Conservation (phyloP, 2,329 filamentous ascomycete genomes). For the Parafenestella ontariensis region DNA sequence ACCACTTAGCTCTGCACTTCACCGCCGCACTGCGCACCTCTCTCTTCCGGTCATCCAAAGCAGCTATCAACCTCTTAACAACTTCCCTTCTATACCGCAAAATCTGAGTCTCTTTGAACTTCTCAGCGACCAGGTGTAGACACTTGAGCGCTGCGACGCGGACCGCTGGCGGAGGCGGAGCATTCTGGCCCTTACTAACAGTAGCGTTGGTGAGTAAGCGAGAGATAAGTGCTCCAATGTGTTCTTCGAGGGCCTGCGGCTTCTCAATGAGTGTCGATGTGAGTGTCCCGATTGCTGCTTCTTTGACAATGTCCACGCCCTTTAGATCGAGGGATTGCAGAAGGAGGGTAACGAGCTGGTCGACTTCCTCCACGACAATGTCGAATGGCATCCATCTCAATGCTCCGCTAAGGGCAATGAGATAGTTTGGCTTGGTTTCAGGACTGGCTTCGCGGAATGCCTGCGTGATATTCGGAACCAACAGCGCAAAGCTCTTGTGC, state of each 20-base stretch:
- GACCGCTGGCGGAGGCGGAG: constrained; percentile 48
- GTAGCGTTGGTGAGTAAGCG: constrained; percentile 59
- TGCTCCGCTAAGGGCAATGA: constrained; percentile 69
- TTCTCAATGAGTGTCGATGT: constrained; percentile 65
- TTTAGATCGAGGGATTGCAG: constrained; percentile 68
- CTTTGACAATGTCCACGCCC: constrained; percentile 61
- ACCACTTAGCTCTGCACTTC: constrained; percentile 66
- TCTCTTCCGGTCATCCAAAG: constrained; percentile 69
- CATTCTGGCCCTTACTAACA: constrained; percentile 18
- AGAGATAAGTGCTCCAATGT: constrained; percentile 64
- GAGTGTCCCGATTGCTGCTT: constrained; percentile 66
- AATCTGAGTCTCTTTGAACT: constrained; percentile 59
- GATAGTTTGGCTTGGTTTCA: constrained; percentile 64
- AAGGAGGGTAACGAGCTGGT: constrained; percentile 65
- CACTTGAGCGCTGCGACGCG: constrained; percentile 58
- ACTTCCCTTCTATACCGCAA: constrained; percentile 65
- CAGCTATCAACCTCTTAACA: constrained; percentile 60
- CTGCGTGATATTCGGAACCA: constrained; percentile 63
- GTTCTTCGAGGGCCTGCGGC: constrained; percentile 61
- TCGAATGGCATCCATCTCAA: constrained; percentile 66
- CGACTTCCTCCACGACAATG: constrained; percentile 66
- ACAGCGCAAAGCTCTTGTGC: constrained; percentile 68
- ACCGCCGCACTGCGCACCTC: constrained; percentile 69
- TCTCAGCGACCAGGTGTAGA: constrained; percentile 56
- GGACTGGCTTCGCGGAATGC: constrained; percentile 57